phyloP scores from a whole-genome alignment of 2,329 filamentous ascomycete genomes.

The Raffaelea arxii region DNA sequence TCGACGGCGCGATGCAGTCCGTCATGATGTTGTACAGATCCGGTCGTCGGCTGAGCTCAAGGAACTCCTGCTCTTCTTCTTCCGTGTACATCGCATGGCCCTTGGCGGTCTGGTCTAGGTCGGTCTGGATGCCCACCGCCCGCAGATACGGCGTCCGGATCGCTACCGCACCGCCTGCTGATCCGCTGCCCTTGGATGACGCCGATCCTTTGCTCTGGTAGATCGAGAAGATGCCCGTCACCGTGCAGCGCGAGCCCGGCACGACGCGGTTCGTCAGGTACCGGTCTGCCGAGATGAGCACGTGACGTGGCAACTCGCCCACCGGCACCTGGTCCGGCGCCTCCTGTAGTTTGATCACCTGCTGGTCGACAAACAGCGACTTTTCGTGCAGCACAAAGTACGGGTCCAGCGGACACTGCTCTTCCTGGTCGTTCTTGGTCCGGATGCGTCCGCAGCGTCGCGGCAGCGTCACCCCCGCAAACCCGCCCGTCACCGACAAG shows the following conservation, averaged over 20 bases:
- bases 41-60: conserved; percentile 78
- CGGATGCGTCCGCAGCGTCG: conserved; percentile 60
- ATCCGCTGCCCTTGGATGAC: conserved; percentile 37
- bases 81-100: conserved; percentile 78
- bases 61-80: conserved; percentile 93
- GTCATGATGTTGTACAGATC: conserved; percentile 90
- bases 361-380: conserved; percentile 91
- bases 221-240: conserved; percentile 97
- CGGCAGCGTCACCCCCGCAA: conserved; percentile 77
- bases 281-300: conserved; percentile 90
- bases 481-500: conserved; percentile 71
- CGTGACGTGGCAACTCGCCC: conserved; percentile 87
- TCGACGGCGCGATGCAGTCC: conserved; percentile 90
- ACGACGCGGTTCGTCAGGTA: conserved; percentile 94
- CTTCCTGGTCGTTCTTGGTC: conserved; percentile 56
- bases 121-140: conserved; percentile 84
- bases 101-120: conserved; percentile 81
- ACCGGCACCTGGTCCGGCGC: conserved; percentile 96
- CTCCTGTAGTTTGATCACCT: conserved; percentile 96
- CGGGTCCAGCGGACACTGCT: conserved; percentile 83
- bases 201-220: conserved; percentile 88
- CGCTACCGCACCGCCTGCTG: conserved; percentile 71
- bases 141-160: conserved; percentile 93
- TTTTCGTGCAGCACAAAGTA: conserved; percentile 95
- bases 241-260: conserved; percentile 84